phyloP scores from a whole-genome alignment of 257 asterid genomes.

The Apocynum venetum region DNA sequence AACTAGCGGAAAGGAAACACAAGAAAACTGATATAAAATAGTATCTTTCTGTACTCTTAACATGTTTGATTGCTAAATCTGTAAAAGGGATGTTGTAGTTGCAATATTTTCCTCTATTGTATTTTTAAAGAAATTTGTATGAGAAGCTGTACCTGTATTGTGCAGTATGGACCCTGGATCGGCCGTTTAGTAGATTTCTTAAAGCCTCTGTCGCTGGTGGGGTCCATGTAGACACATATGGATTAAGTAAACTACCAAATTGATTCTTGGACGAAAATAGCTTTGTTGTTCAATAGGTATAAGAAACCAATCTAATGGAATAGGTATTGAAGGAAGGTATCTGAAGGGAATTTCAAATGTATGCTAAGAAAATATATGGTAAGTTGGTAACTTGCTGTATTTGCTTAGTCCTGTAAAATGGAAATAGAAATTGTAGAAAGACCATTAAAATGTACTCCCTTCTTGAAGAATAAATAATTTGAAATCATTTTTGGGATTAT shows the following conservation, averaged over 20 bases:
- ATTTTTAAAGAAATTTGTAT: background rate
- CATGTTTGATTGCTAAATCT: background rate
- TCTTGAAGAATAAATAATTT: too few species aligned
- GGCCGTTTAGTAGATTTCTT: background rate
- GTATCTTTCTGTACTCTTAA: background rate
- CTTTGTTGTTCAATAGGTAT: background rate
- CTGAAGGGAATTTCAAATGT: background rate
- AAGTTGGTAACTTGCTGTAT: background rate
- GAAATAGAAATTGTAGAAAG: too few species aligned
- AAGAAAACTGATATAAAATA: background rate
- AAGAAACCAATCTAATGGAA: background rate
- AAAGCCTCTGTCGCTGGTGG: background rate
- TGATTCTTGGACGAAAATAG: background rate
- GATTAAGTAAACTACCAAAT: background rate
- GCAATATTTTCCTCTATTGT: background rate
- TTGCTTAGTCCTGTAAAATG: background rate
- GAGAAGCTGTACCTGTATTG: background rate
- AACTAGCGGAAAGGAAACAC: background rate
- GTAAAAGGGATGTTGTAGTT: background rate
- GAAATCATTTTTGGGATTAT: background rate
- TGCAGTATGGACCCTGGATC: background rate
- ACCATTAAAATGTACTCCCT: too few species aligned
- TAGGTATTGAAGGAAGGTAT: background rate
- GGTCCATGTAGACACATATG: background rate
- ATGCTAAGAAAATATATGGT: too few species aligned